These are phyloP conservation scores for Fomitopsis serialis DNA, from an alignment of 768 basidiomycete genomes.

Conservation along the genomic window DNA sequence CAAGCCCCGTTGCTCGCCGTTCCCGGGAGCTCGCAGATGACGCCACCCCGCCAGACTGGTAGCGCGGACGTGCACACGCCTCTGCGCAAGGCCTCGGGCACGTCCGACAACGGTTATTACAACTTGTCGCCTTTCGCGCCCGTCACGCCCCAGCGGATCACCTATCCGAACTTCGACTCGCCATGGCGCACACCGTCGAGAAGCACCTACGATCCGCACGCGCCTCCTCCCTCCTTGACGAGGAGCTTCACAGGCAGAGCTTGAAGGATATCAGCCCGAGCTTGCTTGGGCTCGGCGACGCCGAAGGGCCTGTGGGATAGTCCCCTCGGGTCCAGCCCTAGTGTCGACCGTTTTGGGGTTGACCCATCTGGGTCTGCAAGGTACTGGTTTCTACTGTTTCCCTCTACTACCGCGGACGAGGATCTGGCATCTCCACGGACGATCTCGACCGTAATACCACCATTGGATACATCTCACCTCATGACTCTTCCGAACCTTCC, in stretches of 20 bases:
- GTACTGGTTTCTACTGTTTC: not conserved
- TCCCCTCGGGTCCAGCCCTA: constrained; percentile 57
- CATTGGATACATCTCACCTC: not conserved
- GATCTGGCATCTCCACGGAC: not conserved
- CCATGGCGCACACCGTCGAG: constrained; percentile 41
- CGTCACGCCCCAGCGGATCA: constrained; percentile 39
- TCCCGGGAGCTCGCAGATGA: not conserved
- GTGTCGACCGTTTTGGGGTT: constrained; percentile 31
- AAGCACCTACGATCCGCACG: constrained; percentile 63
- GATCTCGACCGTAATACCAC: not conserved
- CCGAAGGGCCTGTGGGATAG: constrained; percentile 65
- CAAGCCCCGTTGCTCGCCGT: constrained; percentile 34
- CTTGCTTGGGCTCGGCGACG: constrained; percentile 29
- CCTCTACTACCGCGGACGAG: not conserved
- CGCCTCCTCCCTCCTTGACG: constrained; percentile 62
- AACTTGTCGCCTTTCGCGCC: constrained; percentile 25
- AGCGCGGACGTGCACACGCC: constrained; percentile 35
- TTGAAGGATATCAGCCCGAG: constrained; percentile 57
- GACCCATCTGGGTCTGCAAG: not conserved
- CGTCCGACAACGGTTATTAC: constrained; percentile 4
- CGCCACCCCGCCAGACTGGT: not conserved
- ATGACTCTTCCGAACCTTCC: no score
- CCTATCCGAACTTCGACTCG: constrained; percentile 32
- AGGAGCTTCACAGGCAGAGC: constrained; percentile 52
- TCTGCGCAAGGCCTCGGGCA: constrained; percentile 33